Percentiles rank a stretch among this genome's conserved stretches.
phyloP scores from a whole-genome alignment of 176 grass and related monocot species.

The Secale cereale region DNA sequence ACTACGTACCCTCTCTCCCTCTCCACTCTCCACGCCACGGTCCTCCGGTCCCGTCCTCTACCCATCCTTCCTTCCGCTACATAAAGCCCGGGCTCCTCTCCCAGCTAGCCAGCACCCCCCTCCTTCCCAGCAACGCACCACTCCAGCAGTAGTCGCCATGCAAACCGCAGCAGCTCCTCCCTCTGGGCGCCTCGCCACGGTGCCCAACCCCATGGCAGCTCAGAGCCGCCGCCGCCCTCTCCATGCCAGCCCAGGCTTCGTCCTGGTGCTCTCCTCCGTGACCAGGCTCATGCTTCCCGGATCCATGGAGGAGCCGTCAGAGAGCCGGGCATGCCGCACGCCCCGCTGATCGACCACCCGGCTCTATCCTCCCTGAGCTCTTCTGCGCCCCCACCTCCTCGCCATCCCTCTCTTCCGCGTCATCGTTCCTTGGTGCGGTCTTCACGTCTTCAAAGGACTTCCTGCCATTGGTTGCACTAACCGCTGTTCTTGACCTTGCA shows the following conservation, averaged over 20 bases:
- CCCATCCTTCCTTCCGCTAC: background rate
- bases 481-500: conserved; percentile 21
- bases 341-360: background rate
- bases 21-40: background rate
- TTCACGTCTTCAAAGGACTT: too few species aligned
- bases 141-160: background rate
- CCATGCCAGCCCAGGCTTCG: background rate
- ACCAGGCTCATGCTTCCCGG: background rate
- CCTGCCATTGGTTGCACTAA: accelerated
- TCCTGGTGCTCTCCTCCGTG: background rate
- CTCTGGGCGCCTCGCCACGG: background rate
- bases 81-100: background rate
- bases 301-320: background rate
- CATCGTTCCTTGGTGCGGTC: background rate
- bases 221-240: background rate
- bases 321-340: background rate
- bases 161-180: background rate
- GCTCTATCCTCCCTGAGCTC: conserved; percentile 30
- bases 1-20: background rate
- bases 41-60: background rate
- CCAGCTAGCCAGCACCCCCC: background rate
- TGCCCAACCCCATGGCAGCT: background rate
- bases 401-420: background rate
- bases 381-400: background rate
- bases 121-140: background rate